A percentile compares a stretch with the other conserved stretches of the same genome.
Evolutionary conservation across 345 rosid genomes (phyloP).

Genomic region (Dovyalis caffra): DNA sequence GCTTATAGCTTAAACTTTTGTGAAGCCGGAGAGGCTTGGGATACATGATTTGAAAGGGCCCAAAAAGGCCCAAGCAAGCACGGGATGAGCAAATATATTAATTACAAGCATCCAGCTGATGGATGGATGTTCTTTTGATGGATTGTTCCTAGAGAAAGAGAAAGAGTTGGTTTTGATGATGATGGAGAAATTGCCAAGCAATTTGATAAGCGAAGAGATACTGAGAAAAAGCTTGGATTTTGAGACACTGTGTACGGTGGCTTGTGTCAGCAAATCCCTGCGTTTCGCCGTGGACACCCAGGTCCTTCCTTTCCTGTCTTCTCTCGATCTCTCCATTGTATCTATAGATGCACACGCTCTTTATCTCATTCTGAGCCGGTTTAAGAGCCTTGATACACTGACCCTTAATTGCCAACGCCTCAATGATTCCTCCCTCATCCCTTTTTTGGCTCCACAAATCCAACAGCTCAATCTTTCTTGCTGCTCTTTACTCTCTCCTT

Average conservation of each 20-base stretch:
- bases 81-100: too few relatives aligned
- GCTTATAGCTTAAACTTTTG: too few relatives aligned
- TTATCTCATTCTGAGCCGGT: conserved; percentile 30
- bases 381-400: conserved; percentile 22
- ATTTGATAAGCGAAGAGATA: conserved; percentile 42
- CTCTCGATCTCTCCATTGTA: conserved; percentile 39
- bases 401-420: conserved; percentile 58
- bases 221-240: conserved; percentile 43
- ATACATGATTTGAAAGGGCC: too few relatives aligned
- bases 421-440: conserved; percentile 20
- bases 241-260: conserved; percentile 45
- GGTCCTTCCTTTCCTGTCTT: conserved; percentile 41
- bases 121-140: too few relatives aligned
- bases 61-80: too few relatives aligned
- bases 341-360: conserved; percentile 36
- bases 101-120: background rate
- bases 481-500: conserved; percentile 36
- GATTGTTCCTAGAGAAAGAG: too few relatives aligned
- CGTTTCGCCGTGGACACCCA: conserved; percentile 39
- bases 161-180: background rate
- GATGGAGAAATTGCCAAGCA: conserved; percentile 31
- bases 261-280: conserved; percentile 48
- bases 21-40: too few relatives aligned
- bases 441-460: conserved; percentile 35
- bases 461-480: conserved; percentile 46